Conservation (phyloP, 1,284 basidiomycete genomes). For the Coriolopsis trogii region DNA sequence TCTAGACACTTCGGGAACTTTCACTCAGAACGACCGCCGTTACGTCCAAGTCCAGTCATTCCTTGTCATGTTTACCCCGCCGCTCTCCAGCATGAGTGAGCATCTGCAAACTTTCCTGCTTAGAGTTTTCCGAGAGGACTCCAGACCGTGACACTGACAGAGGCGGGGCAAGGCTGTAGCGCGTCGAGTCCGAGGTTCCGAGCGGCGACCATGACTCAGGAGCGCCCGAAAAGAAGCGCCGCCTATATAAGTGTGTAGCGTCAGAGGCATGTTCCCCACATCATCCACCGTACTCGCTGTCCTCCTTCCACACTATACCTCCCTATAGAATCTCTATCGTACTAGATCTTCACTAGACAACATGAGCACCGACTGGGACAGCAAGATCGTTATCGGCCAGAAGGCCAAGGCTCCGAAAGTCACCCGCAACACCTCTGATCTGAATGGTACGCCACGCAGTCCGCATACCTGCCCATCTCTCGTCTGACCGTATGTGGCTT, state of each 20-base stretch:
- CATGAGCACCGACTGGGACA: constrained; percentile 64
- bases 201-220: constrained; percentile 21
- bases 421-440: constrained; percentile 64
- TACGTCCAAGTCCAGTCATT: neutral
- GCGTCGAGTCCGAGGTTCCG: constrained; percentile 8
- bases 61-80: neutral
- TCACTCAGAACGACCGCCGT: neutral
- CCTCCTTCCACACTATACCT: constrained; percentile 3
- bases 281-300: constrained; percentile 6
- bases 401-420: constrained; percentile 74
- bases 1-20: constrained; percentile 11
- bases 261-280: constrained; percentile 14
- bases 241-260: constrained; percentile 24
- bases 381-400: constrained; percentile 76
- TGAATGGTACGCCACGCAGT: constrained; percentile 63
- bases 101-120: neutral
- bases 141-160: constrained; percentile 1
- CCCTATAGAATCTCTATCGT: no score
- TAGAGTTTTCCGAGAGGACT: no score
- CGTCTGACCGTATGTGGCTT: constrained; percentile 8
- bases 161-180: constrained; percentile 20
- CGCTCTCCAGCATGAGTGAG: neutral
- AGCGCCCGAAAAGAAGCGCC: constrained; percentile 17
- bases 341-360: constrained; percentile 20
- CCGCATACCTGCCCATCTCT: neutral